These are phyloP conservation scores for Podila epigama DNA, from an alignment of 192 early-diverging fungal species.

Conservation along the genomic window DNA sequence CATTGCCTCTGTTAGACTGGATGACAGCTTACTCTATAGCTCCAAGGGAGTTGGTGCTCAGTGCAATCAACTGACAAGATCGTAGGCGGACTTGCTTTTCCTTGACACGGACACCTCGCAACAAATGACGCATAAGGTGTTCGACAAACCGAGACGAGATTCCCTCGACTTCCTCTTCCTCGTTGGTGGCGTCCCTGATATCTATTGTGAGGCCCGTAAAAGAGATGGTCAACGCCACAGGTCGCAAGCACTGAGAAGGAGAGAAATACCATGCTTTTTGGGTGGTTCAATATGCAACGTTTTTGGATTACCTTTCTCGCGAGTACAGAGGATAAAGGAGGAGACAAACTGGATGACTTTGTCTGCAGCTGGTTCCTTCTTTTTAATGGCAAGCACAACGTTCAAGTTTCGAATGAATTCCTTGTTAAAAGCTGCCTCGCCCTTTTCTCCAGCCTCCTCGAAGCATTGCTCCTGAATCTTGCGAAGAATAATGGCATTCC, in stretches of 20 bases:
- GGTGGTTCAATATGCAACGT: not conserved
- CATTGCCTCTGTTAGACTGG: not conserved
- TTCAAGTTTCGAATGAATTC: slow-evolving; percentile 84
- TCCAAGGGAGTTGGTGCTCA: slow-evolving; percentile 74
- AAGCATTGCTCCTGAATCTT: slow-evolving; percentile 74
- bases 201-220: slow-evolving; percentile 15
- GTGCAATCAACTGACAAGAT: slow-evolving; percentile 78
- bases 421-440: slow-evolving; percentile 74
- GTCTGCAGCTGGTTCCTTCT: slow-evolving; percentile 74
- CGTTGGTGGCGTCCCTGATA: slow-evolving; percentile 28
- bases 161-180: slow-evolving; percentile 54
- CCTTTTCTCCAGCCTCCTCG: slow-evolving; percentile 46
- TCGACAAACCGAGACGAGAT: slow-evolving; percentile 76
- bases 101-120: slow-evolving; percentile 82
- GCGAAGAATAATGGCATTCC: slow-evolving; percentile 74
- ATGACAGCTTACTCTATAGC: slow-evolving; percentile 72
- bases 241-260: no score
- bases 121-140: slow-evolving; percentile 69
- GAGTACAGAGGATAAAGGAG: slow-evolving; percentile 73
- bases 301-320: slow-evolving; percentile 61
- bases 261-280: not conserved
- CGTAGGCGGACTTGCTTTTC: slow-evolving; percentile 80
- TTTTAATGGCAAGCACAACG: slow-evolving; percentile 78
- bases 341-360: slow-evolving; percentile 77
- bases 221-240: no score